Evolutionary conservation across 2,329 filamentous ascomycete genomes (phyloP), one percentile per base, ranked within the genome.

Genomic region (Colletotrichum sp.): DNA sequence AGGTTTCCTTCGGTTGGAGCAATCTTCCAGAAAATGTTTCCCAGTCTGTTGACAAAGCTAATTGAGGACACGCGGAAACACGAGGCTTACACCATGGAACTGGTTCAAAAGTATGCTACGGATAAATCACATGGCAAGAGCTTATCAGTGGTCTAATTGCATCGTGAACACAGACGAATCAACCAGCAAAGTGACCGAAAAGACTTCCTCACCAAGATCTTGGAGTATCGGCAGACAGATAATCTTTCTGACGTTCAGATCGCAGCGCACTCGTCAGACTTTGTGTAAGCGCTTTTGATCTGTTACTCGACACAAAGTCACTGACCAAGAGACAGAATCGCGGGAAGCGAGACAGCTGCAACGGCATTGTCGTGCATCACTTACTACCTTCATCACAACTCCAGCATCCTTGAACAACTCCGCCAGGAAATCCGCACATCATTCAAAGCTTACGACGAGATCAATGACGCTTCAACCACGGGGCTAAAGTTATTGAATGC

Each of bases 401-500:
- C 24, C 7, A 9, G 8, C 34, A 28, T 24, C 10, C 88, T 66
- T 48, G 77, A 3, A 86, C 85, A 6, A 81, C 93, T 0, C 87
- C 87, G 32, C 18, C 26, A 77, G 78, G 0, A 91, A 92, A 76
- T 85, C 91, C 32, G 85, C 89, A 48, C 64, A 75, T 1, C 79
- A 80, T 6, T 75, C 76, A n/a, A 24, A 70, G 12, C 77, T 79
- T 5, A 78, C 30, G 5, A 68, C 70, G 69, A 78, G 32, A 79
- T 85, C 12, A 26, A 61, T n/a, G 58, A 58, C 5, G 90, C 88
- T 86, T 78, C 79, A 3, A 83, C 91, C 78, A 84, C 86, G 2
- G 88, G 90, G 76, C 80, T 92, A 4, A 82, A 87, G 0, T 91
- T 91, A 79, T 86, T 92, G 78, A 89, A 91, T 80, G 90, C 90